These are phyloP conservation scores for Tephrocybe sp. DNA, from an alignment of 768 basidiomycete species.

Conservation along the genomic window DNA sequence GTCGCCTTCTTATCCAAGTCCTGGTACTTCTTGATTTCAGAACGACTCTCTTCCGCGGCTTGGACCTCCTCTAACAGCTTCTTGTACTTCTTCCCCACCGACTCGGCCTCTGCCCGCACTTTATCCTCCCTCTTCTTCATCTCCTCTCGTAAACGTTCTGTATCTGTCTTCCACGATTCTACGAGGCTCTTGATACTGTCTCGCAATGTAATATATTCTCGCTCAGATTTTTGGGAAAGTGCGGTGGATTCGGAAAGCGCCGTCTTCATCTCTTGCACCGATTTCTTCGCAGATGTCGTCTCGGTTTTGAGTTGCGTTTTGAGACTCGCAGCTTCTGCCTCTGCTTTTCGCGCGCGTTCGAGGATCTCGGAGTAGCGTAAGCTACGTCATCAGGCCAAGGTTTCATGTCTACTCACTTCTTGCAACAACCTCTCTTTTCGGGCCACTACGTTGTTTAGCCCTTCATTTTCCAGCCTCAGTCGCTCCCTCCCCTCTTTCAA, in stretches of 20 bases:
- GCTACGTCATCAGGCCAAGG: not conserved
- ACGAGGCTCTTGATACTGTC: conserved; percentile 75
- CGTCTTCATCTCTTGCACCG: conserved; percentile 78
- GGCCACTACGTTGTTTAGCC: conserved; percentile 83
- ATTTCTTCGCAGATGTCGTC: conserved; percentile 69
- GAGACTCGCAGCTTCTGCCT: conserved; percentile 67
- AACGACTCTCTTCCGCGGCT: conserved; percentile 44
- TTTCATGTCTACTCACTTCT: conserved; percentile 64
- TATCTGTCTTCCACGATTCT: conserved; percentile 73
- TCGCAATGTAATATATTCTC: conserved; percentile 79
- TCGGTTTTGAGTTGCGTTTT: conserved; percentile 76
- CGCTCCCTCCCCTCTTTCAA: conserved; percentile 86
- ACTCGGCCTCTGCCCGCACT: conserved; percentile 66
- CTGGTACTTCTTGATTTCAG: conserved; percentile 48
- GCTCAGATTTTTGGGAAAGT: conserved; percentile 75
- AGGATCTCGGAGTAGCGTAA: conserved; percentile 52
- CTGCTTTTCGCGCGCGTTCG: conserved; percentile 84
- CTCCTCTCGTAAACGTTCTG: conserved; percentile 69
- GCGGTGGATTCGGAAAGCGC: conserved; percentile 73
- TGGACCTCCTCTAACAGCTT: conserved; percentile 64
- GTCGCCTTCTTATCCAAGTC: conserved; percentile 48
- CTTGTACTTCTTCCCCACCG: conserved; percentile 67
- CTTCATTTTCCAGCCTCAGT: conserved; percentile 82
- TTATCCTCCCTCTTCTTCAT: conserved; percentile 75
- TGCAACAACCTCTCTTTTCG: conserved; percentile 85